Conservation (phyloP, 495 filamentous ascomycete genomes). For the Umbilicaria muhlenbergii region DNA sequence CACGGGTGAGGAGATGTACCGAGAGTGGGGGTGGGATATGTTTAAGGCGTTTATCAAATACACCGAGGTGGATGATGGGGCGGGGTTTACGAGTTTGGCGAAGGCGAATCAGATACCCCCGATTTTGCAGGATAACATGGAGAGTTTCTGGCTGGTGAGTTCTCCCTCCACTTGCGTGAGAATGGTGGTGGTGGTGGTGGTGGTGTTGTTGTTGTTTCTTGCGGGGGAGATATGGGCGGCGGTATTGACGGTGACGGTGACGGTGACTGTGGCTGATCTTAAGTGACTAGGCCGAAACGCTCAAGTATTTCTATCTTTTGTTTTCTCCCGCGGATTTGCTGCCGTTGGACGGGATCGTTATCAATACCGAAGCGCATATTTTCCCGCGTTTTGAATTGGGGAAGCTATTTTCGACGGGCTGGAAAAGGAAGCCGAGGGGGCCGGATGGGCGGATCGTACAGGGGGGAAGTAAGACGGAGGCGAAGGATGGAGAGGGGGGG, state of each 20-base stretch:
- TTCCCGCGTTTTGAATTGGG: slow-evolving; percentile 73
- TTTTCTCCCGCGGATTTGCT: slow-evolving; percentile 77
- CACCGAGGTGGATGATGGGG: slow-evolving; percentile 49
- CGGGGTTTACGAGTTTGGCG: slow-evolving; percentile 65
- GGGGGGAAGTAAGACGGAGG: neutral
- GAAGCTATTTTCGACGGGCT: slow-evolving; percentile 70
- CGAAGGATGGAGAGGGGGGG: neutral
- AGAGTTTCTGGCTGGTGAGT: slow-evolving; percentile 83
- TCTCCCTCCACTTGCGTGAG: too few relatives aligned
- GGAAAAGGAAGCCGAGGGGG: slow-evolving; percentile 54
- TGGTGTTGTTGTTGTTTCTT: too few relatives aligned
- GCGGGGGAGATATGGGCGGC: too few relatives aligned
- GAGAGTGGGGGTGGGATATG: slow-evolving; percentile 97
- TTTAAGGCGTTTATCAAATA: slow-evolving; percentile 83
- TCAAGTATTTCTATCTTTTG: slow-evolving; percentile 94
- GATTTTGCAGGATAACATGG: slow-evolving; percentile 62
- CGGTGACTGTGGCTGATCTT: too few relatives aligned
- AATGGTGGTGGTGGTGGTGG: too few relatives aligned
- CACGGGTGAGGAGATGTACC: slow-evolving; percentile 79
- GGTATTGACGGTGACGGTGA: too few relatives aligned
- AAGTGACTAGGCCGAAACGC: slow-evolving; percentile 82
- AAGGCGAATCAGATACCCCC: slow-evolving; percentile 60
- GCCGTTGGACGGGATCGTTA: slow-evolving; percentile 69
- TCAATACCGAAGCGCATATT: slow-evolving; percentile 93
- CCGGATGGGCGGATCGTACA: slow-evolving; percentile 19